These are phyloP conservation scores for Adiantum capillusveneris DNA, from an alignment of 75 land plant genomes.

Conservation along the genomic window DNA sequence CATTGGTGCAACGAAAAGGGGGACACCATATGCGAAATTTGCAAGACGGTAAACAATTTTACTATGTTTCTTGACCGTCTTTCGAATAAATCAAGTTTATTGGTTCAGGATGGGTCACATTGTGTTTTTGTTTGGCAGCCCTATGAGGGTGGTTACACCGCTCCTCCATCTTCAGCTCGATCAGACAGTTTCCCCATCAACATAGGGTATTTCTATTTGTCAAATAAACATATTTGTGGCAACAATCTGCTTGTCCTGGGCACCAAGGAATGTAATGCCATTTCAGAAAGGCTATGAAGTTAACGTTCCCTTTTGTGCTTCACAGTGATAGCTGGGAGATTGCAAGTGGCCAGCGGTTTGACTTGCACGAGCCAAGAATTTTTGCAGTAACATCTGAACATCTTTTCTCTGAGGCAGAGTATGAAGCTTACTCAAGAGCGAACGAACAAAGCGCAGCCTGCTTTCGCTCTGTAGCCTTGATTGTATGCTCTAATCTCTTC, in stretches of 20 bases:
- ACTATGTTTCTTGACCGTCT: background rate
- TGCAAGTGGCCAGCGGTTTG: conserved; percentile 5
- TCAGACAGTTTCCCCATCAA: background rate
- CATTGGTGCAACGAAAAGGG: conserved; percentile 50
- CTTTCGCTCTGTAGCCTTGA: conserved; percentile 47
- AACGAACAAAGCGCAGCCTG: conserved; percentile 36
- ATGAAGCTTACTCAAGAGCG: conserved; percentile 46
- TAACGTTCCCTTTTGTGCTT: too few species aligned
- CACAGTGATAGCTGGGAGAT: conserved; percentile 15
- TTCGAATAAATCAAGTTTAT: too few species aligned
- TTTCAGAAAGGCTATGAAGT: too few species aligned
- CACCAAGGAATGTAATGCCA: too few species aligned
- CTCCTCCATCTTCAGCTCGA: background rate
- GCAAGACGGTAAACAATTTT: conserved; percentile 8
- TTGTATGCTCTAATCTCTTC: too few species aligned
- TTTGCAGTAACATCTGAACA: conserved; percentile 46
- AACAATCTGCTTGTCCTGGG: too few species aligned
- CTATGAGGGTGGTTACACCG: conserved; percentile 2
- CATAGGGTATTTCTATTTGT: background rate
- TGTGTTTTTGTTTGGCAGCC: background rate
- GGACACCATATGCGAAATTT: conserved; percentile 26
- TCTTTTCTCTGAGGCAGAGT: conserved; percentile 45
- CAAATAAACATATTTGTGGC: too few species aligned
- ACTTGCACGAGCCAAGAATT: conserved; percentile 17
- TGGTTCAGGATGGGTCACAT: too few species aligned